Percentiles rank a stretch among this genome's conserved stretches.
phyloP scores from a whole-genome alignment of 768 basidiomycete genomes.

The Russula brevipes region DNA sequence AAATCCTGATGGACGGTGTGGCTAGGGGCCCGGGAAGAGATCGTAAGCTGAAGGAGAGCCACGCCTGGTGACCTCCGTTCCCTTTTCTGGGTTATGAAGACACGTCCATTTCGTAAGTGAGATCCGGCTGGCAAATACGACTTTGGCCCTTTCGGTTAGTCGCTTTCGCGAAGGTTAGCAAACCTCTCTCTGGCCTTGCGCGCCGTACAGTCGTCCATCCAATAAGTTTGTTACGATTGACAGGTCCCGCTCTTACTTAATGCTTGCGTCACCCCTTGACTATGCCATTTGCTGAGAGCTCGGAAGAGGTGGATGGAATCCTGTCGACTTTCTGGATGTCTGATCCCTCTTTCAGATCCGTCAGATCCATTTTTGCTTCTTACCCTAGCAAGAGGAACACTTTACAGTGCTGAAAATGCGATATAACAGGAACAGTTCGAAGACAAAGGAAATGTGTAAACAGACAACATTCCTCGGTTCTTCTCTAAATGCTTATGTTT shows the following conservation, averaged over 20 bases:
- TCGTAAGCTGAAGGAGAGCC: constrained; percentile 14
- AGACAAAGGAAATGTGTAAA: not conserved
- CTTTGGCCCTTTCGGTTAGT: constrained; percentile 21
- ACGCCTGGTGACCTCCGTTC: constrained; percentile 1
- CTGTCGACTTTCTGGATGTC: not conserved
- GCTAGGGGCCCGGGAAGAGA: not conserved
- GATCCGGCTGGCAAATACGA: not conserved
- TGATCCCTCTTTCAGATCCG: constrained; percentile 1
- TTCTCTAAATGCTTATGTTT: constrained; percentile 12
- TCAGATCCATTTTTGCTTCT: not conserved
- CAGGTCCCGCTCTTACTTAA: not conserved
- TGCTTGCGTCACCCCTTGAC: constrained; percentile 5
- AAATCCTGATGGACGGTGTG: not conserved
- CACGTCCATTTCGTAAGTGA: constrained; percentile 16
- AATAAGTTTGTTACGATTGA: constrained; percentile 7
- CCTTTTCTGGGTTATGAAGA: constrained; percentile 7
- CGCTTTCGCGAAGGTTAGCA: constrained; percentile 1
- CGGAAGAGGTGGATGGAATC: constrained; percentile 1
- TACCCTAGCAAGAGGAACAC: not conserved
- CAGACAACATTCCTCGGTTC: not conserved
- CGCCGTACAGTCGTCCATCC: not conserved
- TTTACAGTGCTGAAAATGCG: not conserved
- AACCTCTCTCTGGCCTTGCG: not conserved
- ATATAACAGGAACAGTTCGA: not conserved
- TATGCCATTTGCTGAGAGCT: constrained; percentile 9